Conservation (phyloP, 495 filamentous ascomycete species). For the Pyrenula aspistea region DNA sequence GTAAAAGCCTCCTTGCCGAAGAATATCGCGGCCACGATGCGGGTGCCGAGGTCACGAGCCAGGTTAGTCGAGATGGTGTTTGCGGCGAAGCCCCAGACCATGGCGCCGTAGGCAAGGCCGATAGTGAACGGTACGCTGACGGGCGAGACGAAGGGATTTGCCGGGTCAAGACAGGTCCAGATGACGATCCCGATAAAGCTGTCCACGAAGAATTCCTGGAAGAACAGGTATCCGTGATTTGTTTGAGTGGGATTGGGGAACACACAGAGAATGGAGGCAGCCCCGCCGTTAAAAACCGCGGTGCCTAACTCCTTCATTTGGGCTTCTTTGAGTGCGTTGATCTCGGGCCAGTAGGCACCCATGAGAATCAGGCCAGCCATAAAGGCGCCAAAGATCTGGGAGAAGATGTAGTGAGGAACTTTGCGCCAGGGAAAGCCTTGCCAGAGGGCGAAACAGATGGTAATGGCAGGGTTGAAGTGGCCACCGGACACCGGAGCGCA, state of each 20-base stretch:
- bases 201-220: slow-evolving; percentile 42
- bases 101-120: slow-evolving; percentile 34
- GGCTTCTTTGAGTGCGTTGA: slow-evolving; percentile 22
- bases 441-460: slow-evolving; percentile 35
- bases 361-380: slow-evolving; percentile 35
- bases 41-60: slow-evolving; percentile 36
- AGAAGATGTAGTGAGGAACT: slow-evolving; percentile 38
- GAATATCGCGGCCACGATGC: slow-evolving; percentile 44
- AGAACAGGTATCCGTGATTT: slow-evolving; percentile 35
- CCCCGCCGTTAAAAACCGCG: slow-evolving; percentile 30
- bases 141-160: slow-evolving; percentile 39
- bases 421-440: slow-evolving; percentile 40
- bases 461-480: slow-evolving; percentile 41
- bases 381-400: slow-evolving; percentile 39
- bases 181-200: slow-evolving; percentile 39
- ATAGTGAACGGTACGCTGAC: slow-evolving; percentile 32
- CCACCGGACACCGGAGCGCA: slow-evolving; percentile 38
- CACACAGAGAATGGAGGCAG: slow-evolving; percentile 30
- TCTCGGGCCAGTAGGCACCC: slow-evolving; percentile 36
- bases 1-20: slow-evolving; percentile 34
- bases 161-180: slow-evolving; percentile 40
- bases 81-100: slow-evolving; percentile 36
- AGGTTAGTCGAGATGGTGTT: slow-evolving; percentile 38
- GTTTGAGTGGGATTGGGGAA: slow-evolving; percentile 27
- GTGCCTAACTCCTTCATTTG: slow-evolving; percentile 13